These are phyloP conservation scores for Hypoxylon perforatum DNA, from an alignment of 495 filamentous ascomycete genomes.

Conservation along the genomic window DNA sequence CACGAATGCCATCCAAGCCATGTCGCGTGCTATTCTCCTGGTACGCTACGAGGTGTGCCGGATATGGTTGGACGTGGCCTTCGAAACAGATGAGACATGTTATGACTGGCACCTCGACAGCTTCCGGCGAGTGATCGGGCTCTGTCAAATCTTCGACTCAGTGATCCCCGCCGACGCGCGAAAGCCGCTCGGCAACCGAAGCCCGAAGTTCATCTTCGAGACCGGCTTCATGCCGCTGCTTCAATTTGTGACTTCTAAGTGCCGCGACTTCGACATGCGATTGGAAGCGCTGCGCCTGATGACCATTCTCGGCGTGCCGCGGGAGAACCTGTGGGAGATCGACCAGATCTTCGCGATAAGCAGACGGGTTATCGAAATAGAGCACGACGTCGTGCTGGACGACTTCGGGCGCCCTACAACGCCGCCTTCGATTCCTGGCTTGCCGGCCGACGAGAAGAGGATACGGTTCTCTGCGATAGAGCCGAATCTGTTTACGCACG, in stretches of 20 bases:
- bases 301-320: slow-evolving; percentile 17
- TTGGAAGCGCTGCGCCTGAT: slow-evolving; percentile 49
- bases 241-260: slow-evolving; percentile 58
- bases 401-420: slow-evolving; percentile 11
- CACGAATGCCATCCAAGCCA: slow-evolving; percentile 1
- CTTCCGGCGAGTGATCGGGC: slow-evolving; percentile 40
- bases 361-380: slow-evolving; percentile 47
- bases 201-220: slow-evolving; percentile 55
- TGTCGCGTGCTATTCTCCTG: slow-evolving; percentile 17
- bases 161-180: slow-evolving; percentile 23
- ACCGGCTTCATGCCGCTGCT: slow-evolving; percentile 57
- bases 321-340: slow-evolving; percentile 49
- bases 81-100: slow-evolving; percentile 42
- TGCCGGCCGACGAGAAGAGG: slow-evolving; percentile 32
- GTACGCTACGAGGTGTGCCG: slow-evolving; percentile 38
- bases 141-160: slow-evolving; percentile 22
- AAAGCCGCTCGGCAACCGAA: slow-evolving; percentile 31
- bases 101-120: slow-evolving; percentile 38
- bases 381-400: slow-evolving; percentile 42
- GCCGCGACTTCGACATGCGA: slow-evolving; percentile 52
- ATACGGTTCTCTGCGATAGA: slow-evolving; percentile 22
- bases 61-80: slow-evolving; percentile 41
- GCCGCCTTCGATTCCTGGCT: neutral
- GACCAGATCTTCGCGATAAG: slow-evolving; percentile 40
- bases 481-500: slow-evolving; percentile 7